Base-by-base conservation (phyloP, 371 early-diverging fungal genomes). In the Blastocladiella emersonii region DNA sequence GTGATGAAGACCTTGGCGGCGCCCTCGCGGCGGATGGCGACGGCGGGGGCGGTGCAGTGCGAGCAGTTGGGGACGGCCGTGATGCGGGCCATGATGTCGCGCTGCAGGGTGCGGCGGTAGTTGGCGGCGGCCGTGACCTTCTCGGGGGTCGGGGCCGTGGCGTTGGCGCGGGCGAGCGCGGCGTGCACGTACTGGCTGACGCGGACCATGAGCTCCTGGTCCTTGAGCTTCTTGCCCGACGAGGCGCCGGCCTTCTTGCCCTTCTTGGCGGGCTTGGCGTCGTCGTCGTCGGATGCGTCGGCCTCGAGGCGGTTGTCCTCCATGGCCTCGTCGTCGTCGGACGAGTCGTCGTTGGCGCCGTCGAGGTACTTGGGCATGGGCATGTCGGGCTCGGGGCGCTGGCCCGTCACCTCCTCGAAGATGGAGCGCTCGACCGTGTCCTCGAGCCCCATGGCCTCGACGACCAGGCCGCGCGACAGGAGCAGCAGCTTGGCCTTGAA, bases 1-100 rank as follows among this genome's bases (percentile, higher is more conserved):
- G 98, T 92, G 59, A 99, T 76, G 7, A 90, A 88, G 4, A 91
- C 88, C 55, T 97, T 81, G 63, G 95, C 80, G 93, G 98, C 92
- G 95, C 98, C 97, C 72, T 99, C 99, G 10, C 99, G 99, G 34
- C 98, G 85, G 35, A 97, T 91, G 74, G 79, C 96, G 67, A 92
- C 85, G 41, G 87, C 80, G 64, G 90, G 87, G 62, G 99, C 78
- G 39, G 99, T 99, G 85, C 99, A 87, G 62, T 79, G 81, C 63
- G 67, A 7, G 23, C 30, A 59, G 2, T 15, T 15, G 13, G n/a
- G 19, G 6, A 25, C 25, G 13, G 59, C 37, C 1, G 30, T 3
- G 13, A 59, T 8, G 4, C 37, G 35, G 12, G 13, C 8, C 37
- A 36, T 4, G 15, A 59, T 34, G 12, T 43, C 59, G 32, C 30